phyloP scores from a whole-genome alignment of 257 asterid species.

The Misopates orontium region DNA sequence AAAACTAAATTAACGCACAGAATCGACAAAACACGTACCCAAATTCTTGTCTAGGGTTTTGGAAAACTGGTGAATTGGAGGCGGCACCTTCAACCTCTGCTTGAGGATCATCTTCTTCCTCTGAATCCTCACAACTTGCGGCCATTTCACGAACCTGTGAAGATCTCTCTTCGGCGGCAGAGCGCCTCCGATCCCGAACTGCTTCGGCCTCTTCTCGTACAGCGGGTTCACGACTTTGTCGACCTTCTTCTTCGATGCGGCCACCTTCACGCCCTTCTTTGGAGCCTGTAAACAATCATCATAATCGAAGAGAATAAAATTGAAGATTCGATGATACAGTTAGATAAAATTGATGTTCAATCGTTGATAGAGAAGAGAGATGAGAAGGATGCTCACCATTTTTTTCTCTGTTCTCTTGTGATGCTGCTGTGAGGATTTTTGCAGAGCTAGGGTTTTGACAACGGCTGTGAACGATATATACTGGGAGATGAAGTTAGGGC shows the following conservation, averaged over 20 bases:
- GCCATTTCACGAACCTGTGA: conserved; percentile 57
- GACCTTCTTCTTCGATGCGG: conserved; percentile 43
- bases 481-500: not conserved
- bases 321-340: no score
- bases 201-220: conserved; percentile 58
- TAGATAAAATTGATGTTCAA: no score
- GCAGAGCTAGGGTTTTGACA: conserved; percentile 8
- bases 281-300: conserved; percentile 43
- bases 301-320: not conserved
- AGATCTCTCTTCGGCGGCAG: conserved; percentile 62
- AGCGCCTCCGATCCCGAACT: conserved; percentile 57
- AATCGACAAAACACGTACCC: conserved; percentile 35
- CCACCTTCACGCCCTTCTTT: conserved; percentile 53
- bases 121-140: conserved; percentile 60
- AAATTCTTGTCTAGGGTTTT: conserved; percentile 51
- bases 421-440: conserved; percentile 5
- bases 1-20: no score
- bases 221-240: conserved; percentile 50
- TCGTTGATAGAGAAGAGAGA: not conserved
- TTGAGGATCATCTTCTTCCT: conserved; percentile 52
- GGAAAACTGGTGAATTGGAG: conserved; percentile 61
- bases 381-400: conserved; percentile 27
- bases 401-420: no score
- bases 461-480: conserved; percentile 17
- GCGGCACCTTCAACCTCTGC: conserved; percentile 50